phyloP scores from a whole-genome alignment of 2,329 filamentous ascomycete species.

The Trichophyton mentagrophytes region DNA sequence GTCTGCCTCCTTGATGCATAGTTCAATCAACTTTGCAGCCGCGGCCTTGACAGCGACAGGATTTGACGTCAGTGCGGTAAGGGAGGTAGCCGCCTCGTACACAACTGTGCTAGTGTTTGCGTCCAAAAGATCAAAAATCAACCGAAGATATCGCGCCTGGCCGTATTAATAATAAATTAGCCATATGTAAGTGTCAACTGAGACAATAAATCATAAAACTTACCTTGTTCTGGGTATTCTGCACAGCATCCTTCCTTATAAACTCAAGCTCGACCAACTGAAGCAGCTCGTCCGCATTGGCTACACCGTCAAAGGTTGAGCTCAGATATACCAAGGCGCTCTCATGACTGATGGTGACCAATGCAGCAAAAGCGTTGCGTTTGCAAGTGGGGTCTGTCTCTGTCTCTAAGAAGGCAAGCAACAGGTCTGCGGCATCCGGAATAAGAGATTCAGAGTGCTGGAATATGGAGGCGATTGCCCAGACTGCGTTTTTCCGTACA shows the following conservation, averaged over 20 bases:
- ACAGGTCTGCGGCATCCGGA: conserved; percentile 85
- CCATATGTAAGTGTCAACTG: neutral
- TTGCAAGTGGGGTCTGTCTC: conserved; percentile 95
- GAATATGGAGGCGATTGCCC: conserved; percentile 84
- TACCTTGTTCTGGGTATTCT: conserved; percentile 89
- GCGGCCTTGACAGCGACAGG: conserved; percentile 96
- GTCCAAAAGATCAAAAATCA: conserved; percentile 95
- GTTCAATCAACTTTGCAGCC: conserved; percentile 87
- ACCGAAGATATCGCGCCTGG: conserved; percentile 72
- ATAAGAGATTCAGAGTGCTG: conserved; percentile 83
- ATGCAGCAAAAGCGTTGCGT: conserved; percentile 88
- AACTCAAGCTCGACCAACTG: conserved; percentile 94
- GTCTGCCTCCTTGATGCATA: conserved; percentile 93
- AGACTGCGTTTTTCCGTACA: conserved; percentile 95
- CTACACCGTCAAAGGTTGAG: conserved; percentile 80
- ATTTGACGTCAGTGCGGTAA: conserved; percentile 88
- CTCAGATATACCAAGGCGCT: conserved; percentile 81
- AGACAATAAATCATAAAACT: neutral
- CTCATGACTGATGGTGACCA: conserved; percentile 84
- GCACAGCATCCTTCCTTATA: conserved; percentile 91
- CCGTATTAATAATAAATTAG: conserved; percentile 15
- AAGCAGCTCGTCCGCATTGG: conserved; percentile 84
- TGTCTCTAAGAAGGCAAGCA: conserved; percentile 74
- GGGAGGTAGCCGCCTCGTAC: conserved; percentile 90
- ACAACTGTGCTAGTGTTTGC: conserved; percentile 87